A percentile compares a stretch with the other conserved stretches of the same genome.
Conservation (phyloP, 2,329 filamentous ascomycete genomes). For the Neoarthrinium moseri region DNA sequence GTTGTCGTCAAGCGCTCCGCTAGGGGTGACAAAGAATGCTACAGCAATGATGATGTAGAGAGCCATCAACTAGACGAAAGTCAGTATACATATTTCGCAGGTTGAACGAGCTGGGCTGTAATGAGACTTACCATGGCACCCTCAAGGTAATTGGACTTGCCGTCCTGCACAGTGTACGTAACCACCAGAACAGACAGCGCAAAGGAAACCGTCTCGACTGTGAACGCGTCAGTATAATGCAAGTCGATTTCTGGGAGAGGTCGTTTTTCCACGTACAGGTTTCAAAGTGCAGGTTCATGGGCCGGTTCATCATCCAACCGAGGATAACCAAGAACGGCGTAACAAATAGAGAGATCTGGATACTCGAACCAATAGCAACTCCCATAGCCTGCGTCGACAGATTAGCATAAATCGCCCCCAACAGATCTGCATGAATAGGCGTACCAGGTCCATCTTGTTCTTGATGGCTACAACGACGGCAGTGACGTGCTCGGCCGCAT, state of each 20-base stretch:
- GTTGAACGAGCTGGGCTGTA: not conserved
- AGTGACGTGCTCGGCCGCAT: constrained; percentile 79
- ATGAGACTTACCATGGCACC: constrained; percentile 67
- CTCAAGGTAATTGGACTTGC: constrained; percentile 82
- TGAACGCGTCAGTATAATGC: constrained; percentile 13
- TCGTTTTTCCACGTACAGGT: constrained; percentile 43
- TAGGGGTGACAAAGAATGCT: constrained; percentile 57
- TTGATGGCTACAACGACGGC: constrained; percentile 76
- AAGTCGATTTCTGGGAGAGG: not conserved
- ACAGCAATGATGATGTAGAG: constrained; percentile 61
- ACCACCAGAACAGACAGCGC: constrained; percentile 74
- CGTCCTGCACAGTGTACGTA: constrained; percentile 75
- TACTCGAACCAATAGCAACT: constrained; percentile 77
- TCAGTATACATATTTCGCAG: not conserved
- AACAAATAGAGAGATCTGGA: constrained; percentile 80
- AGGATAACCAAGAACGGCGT: constrained; percentile 78
- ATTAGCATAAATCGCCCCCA: no score
- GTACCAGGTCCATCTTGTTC: constrained; percentile 68
- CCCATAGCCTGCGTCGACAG: constrained; percentile 67
- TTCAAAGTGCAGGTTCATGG: constrained; percentile 80
- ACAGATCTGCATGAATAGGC: no score
- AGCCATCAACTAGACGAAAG: constrained; percentile 35
- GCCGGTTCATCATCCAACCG: constrained; percentile 70
- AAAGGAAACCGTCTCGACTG: constrained; percentile 74
- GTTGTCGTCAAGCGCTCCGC: constrained; percentile 42